phyloP scores from a whole-genome alignment of 257 asterid species.

The Osmanthus fragrans region DNA sequence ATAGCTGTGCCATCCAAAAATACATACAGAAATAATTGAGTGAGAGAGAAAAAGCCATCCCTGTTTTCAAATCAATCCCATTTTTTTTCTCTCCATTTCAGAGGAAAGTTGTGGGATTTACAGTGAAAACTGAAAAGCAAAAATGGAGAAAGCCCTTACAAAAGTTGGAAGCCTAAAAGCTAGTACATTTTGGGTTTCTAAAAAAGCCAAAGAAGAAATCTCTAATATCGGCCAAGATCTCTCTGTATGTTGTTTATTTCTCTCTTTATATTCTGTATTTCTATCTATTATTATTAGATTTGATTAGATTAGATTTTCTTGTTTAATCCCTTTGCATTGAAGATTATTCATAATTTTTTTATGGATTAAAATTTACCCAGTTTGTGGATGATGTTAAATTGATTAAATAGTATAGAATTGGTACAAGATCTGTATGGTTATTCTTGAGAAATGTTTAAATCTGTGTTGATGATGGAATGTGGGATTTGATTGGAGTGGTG shows the following conservation, averaged over 20 bases:
- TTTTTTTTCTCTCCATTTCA: background rate
- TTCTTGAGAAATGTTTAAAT: slow-evolving; percentile 14
- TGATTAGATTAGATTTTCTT: background rate
- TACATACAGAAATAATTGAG: background rate
- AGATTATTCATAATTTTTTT: background rate
- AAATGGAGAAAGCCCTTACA: slow-evolving; percentile 82
- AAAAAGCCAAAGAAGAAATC: slow-evolving; percentile 95
- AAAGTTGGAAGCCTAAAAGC: slow-evolving; percentile 87
- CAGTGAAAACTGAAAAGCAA: background rate
- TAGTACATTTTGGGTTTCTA: slow-evolving; percentile 85
- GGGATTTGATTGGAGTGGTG: background rate
- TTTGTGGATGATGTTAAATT: slow-evolving; percentile 19
- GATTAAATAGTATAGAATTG: slow-evolving; percentile 6
- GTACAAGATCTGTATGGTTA: slow-evolving; percentile 22
- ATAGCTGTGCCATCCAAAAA: background rate
- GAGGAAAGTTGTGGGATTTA: background rate
- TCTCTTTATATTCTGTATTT: background rate
- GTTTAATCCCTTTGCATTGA: background rate
- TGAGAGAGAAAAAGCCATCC: background rate
- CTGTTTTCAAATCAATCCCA: background rate
- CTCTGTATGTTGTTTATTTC: slow-evolving; percentile 42
- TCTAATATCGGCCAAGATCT: slow-evolving; percentile 83
- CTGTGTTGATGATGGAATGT: background rate
- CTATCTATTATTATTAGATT: background rate
- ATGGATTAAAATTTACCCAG: slow-evolving; percentile 2